Percentiles rank a stretch among this genome's conserved stretches.
Conservation (phyloP, 305 asterid species). For the Fraxinus dipetala region DNA sequence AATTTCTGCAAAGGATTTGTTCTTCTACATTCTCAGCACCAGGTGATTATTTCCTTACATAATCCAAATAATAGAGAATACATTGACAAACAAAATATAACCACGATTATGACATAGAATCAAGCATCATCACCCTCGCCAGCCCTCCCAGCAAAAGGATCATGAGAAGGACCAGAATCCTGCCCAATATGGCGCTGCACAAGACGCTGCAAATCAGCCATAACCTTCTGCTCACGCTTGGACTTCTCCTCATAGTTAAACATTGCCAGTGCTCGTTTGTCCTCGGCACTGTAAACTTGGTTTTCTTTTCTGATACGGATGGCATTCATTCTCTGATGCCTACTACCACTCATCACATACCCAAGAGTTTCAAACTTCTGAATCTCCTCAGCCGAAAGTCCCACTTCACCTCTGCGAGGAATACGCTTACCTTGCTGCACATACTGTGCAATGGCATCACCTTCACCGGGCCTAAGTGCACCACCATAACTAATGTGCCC, state of each 20-base stretch:
- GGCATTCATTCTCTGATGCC: constrained; percentile 99
- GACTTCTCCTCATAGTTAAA: constrained; percentile 98
- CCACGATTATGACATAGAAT: constrained; percentile 5
- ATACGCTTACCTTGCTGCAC: constrained; percentile 99
- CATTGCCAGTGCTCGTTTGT: constrained; percentile 95
- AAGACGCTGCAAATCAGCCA: constrained; percentile 95
- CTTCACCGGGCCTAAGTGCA: constrained; percentile 99
- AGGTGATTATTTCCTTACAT: constrained; percentile 23
- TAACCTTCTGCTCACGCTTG: constrained; percentile 95
- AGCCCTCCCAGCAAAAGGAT: constrained; percentile 73
- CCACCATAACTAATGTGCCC: constrained; percentile 99
- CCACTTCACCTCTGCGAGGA: constrained; percentile 99
- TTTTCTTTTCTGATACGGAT: constrained; percentile 98
- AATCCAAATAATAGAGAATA: not conserved
- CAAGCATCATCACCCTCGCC: constrained; percentile 60
- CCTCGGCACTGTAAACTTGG: constrained; percentile 98
- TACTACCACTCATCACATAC: constrained; percentile 99
- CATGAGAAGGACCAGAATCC: constrained; percentile 83
- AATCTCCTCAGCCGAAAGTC: constrained; percentile 96
- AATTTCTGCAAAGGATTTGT: constrained; percentile 3
- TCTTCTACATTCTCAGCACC: not conserved
- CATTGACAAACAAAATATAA: constrained; percentile 9
- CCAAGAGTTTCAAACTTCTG: constrained; percentile 83
- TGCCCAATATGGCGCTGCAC: constrained; percentile 94
- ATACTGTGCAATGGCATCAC: constrained; percentile 98